Conservation (phyloP, 2,329 filamentous ascomycete species). For the Ophiocordyceps sinensis region DNA sequence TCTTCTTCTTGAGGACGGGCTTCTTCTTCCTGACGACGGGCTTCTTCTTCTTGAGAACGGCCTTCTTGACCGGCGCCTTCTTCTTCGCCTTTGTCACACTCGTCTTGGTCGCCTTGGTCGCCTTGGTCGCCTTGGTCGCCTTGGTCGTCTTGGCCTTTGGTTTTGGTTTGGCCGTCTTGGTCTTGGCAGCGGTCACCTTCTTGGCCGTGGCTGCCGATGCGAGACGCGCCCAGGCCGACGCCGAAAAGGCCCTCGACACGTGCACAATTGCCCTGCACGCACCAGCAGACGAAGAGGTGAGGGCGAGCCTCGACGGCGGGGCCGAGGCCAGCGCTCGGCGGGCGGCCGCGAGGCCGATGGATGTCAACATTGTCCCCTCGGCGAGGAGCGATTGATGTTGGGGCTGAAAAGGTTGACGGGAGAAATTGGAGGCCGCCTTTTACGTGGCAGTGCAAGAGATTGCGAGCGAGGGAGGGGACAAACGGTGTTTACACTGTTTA, state of each 20-base stretch:
- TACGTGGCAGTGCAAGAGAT: too few species aligned
- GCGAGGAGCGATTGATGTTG: too few species aligned
- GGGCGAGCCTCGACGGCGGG: constrained; percentile 7
- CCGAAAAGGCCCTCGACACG: constrained; percentile 9
- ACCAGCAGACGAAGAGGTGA: too few species aligned
- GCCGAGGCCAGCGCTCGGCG: constrained; percentile 16
- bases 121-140: constrained; percentile 10
- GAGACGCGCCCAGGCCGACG: constrained; percentile 13
- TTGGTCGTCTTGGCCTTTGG: constrained; percentile 3
- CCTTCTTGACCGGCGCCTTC: constrained; percentile 10
- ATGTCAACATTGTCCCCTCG: constrained; percentile 22
- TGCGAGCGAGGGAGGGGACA: too few species aligned
- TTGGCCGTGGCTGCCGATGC: constrained; percentile 9
- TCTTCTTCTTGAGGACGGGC: constrained; percentile 8
- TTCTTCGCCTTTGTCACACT: constrained; percentile 8
- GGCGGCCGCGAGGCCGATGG: constrained; percentile 23
- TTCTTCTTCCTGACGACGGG: not conserved
- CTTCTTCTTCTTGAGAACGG: constrained; percentile 1
- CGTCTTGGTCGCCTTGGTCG: constrained; percentile 7
- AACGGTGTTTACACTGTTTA: too few species aligned
- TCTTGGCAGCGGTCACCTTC: constrained; percentile 4
- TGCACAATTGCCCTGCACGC: too few species aligned
- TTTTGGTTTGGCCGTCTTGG: constrained; percentile 6
- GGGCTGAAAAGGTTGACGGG: too few species aligned
- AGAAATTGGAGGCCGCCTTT: too few species aligned